A percentile compares a stretch with the other conserved stretches of the same genome.
Evolutionary conservation across 2,329 filamentous ascomycete species (phyloP).

Genomic region (Exophiala dermatitidis): DNA sequence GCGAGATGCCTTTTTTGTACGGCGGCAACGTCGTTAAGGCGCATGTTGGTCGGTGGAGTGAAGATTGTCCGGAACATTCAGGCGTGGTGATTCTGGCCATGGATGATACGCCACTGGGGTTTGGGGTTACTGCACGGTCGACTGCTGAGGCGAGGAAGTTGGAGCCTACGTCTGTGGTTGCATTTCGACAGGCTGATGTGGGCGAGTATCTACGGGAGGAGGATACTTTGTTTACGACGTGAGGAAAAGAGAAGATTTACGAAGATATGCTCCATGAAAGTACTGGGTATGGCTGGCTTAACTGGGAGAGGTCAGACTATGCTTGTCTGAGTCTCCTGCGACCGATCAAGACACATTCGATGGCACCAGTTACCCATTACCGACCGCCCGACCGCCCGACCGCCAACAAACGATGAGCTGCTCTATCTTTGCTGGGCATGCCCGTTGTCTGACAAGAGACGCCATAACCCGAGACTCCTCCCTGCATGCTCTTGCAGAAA

Average conservation of each 20-base stretch:
- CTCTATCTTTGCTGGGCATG: no score
- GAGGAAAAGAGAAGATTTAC: conserved; percentile 2
- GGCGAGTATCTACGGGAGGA: conserved; percentile 90
- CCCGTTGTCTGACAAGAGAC: no score
- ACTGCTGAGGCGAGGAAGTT: conserved; percentile 75
- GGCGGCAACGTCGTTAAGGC: conserved; percentile 82
- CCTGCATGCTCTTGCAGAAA: no score
- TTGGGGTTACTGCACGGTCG: conserved; percentile 82
- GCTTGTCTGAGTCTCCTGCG: no score
- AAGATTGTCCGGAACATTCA: conserved; percentile 88
- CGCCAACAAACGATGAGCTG: no score
- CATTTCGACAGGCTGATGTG: conserved; percentile 86
- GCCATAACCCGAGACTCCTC: no score
- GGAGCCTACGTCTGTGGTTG: conserved; percentile 82
- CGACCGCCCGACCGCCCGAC: no score
- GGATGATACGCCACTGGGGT: conserved; percentile 83
- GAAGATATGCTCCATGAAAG: neutral
- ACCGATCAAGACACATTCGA: no score
- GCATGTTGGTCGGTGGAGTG: conserved; percentile 74
- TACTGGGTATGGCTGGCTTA: no score
- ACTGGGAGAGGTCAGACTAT: no score
- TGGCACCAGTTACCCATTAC: no score
- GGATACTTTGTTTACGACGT: conserved; percentile 56
- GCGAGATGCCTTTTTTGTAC: conserved; percentile 95
- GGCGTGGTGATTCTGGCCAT: conserved; percentile 85